Conservation (phyloP, 345 rosid species). For the Abelmoschus esculentus region DNA sequence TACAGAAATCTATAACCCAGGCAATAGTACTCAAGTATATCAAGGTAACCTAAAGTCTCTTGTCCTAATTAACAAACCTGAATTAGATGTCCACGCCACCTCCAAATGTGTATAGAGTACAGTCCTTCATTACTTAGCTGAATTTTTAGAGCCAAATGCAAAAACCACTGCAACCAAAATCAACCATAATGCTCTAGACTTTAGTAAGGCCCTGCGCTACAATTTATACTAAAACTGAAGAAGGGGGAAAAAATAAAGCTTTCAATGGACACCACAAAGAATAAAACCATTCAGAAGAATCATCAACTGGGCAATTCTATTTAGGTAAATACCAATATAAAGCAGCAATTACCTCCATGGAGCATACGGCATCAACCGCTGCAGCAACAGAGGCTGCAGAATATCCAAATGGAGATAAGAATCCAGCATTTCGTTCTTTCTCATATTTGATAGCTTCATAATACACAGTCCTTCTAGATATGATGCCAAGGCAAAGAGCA, state of each 20-base stretch:
- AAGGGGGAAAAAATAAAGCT: background rate
- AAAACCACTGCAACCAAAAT: conserved; percentile 65
- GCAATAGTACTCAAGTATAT: background rate
- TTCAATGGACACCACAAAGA: background rate
- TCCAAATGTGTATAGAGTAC: conserved; percentile 50
- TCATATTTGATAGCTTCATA: conserved; percentile 63
- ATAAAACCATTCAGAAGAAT: background rate
- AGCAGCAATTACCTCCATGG: conserved; percentile 62
- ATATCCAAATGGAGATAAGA: conserved; percentile 83
- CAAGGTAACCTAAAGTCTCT: conserved; percentile 12
- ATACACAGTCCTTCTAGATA: conserved; percentile 78
- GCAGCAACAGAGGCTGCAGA: conserved; percentile 65
- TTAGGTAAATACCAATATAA: background rate
- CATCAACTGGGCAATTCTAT: background rate
- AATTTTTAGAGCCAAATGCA: conserved; percentile 52
- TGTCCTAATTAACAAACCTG: conserved; percentile 40
- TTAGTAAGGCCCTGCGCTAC: background rate
- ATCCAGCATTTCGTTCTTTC: conserved; percentile 80
- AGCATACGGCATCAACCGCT: conserved; percentile 58
- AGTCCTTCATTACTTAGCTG: conserved; percentile 21
- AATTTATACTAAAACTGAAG: background rate
- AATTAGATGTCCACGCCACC: conserved; percentile 75
- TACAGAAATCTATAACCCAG: conserved; percentile 4
- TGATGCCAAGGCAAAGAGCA: conserved; percentile 62
- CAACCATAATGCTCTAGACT: conserved; percentile 14